Conservation (phyloP, 1,284 basidiomycete genomes). For the Vanrija humicola region DNA sequence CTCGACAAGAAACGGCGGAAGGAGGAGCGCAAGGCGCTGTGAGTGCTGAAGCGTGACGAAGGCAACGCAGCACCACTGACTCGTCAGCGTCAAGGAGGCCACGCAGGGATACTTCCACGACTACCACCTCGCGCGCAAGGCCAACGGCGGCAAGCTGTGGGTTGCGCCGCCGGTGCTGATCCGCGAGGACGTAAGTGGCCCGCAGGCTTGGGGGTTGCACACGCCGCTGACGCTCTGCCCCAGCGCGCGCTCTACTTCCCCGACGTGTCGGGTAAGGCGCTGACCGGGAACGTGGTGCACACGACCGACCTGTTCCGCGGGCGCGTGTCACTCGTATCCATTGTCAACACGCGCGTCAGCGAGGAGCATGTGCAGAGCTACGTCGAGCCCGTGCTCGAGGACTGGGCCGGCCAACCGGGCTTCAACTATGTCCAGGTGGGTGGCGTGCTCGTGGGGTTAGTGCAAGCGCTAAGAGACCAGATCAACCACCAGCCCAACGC, state of each 20-base stretch:
- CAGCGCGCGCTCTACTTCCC: constrained; percentile 90
- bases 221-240: not conserved
- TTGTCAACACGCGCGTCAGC: constrained; percentile 78
- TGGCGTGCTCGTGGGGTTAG: not conserved
- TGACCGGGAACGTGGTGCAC: constrained; percentile 60
- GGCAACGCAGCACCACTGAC: not conserved
- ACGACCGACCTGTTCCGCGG: constrained; percentile 74
- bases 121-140: constrained; percentile 68
- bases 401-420: constrained; percentile 60
- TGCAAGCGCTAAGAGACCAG: constrained; percentile 44
- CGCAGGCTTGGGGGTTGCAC: not conserved
- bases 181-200: constrained; percentile 70
- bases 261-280: constrained; percentile 70
- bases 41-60: constrained; percentile 7
- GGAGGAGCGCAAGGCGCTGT: constrained; percentile 74
- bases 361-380: constrained; percentile 84
- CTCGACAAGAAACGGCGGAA: constrained; percentile 68
- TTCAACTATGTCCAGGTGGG: constrained; percentile 70
- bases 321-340: constrained; percentile 71
- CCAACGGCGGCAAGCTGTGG: constrained; percentile 86
- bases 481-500: constrained; percentile 87
- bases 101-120: constrained; percentile 89
- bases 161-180: constrained; percentile 85
- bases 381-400: constrained; percentile 60
- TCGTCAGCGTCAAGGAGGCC: constrained; percentile 73